These are phyloP conservation scores for Penicillium salamii DNA, from an alignment of 495 filamentous ascomycete species.

Conservation along the genomic window DNA sequence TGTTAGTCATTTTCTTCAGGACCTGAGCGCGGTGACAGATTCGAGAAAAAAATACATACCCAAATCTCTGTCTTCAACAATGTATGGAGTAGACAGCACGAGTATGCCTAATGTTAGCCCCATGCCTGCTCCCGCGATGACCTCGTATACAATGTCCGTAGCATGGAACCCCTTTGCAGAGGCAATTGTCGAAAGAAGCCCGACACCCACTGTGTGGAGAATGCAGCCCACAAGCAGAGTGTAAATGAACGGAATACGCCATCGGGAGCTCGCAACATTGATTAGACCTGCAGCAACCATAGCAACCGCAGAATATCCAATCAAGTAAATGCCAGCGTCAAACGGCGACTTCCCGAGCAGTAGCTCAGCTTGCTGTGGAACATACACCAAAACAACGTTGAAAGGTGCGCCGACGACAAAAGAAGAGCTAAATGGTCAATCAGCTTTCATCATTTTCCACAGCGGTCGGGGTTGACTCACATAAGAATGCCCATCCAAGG, in stretches of 20 bases:
- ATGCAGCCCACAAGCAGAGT: conserved; percentile 42
- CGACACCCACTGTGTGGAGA: conserved; percentile 51
- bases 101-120: conserved; percentile 34
- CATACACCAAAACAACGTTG: conserved; percentile 50
- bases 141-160: conserved; percentile 49
- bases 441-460: too few species aligned
- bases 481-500: conserved; percentile 34
- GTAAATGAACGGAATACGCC: conserved; percentile 45
- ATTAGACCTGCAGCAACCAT: conserved; percentile 50
- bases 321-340: conserved; percentile 54
- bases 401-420: conserved; percentile 52
- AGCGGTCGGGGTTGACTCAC: conserved; percentile 10
- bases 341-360: conserved; percentile 45
- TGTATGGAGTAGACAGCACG: conserved; percentile 50
- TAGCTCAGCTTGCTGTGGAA: conserved; percentile 61
- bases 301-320: conserved; percentile 47
- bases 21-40: neutral
- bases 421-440: conserved; percentile 16
- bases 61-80: conserved; percentile 45
- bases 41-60: conserved; percentile 23
- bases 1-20: neutral
- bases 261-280: conserved; percentile 40
- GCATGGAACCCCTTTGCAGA: conserved; percentile 26
- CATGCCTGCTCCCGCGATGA: conserved; percentile 54
- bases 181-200: conserved; percentile 44